These are phyloP conservation scores for Boletus pseudo-olivaceus DNA, from an alignment of 768 basidiomycete species.

Conservation along the genomic window DNA sequence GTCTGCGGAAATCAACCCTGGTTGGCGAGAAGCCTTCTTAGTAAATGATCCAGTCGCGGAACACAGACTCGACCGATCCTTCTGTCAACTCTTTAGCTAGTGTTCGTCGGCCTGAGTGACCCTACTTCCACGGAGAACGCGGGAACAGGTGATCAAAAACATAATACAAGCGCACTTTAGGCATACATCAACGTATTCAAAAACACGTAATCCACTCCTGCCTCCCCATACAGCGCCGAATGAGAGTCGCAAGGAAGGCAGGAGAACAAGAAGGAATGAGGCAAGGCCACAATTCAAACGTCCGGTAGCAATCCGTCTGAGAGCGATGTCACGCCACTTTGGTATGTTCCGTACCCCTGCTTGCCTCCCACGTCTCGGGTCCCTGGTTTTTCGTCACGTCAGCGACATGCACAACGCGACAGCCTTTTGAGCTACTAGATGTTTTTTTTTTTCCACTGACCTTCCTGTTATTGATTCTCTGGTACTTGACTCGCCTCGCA, in stretches of 20 bases:
- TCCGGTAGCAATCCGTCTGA: neutral
- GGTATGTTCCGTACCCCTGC: conserved; percentile 30
- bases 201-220: neutral
- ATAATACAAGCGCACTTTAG: neutral
- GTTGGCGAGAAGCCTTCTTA: neutral
- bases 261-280: neutral
- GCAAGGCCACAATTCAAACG: neutral
- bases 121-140: neutral
- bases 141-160: neutral
- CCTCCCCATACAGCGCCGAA: neutral
- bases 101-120: neutral
- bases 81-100: neutral
- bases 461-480: conserved; percentile 40
- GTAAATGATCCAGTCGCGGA: neutral
- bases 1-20: neutral
- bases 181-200: neutral
- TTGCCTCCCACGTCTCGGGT: conserved; percentile 30
- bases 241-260: neutral
- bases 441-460: conserved; percentile 22
- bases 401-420: neutral
- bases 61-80: neutral
- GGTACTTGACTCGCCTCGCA: conserved; percentile 37
- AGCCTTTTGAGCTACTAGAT: neutral
- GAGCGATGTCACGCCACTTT: conserved; percentile 8
- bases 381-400: conserved; percentile 14